A percentile compares a stretch with the other conserved stretches of the same genome.
phyloP scores from a whole-genome alignment of 2,329 filamentous ascomycete genomes.

The Microdochium bolleyi region DNA sequence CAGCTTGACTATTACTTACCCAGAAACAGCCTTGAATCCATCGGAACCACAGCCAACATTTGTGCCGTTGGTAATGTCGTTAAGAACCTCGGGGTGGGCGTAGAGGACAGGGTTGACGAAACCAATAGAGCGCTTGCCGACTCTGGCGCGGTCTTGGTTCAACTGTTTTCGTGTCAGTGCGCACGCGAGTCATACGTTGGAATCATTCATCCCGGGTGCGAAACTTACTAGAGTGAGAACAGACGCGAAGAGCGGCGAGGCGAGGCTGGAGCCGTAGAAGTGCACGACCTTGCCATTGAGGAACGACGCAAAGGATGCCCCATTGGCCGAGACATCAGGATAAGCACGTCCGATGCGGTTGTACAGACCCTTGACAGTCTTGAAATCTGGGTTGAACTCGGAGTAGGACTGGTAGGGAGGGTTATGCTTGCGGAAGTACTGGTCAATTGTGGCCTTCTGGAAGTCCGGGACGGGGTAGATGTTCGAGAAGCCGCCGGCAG shows the following conservation, averaged over 20 bases:
- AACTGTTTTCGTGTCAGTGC: constrained; percentile 6
- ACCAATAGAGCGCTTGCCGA: constrained; percentile 24
- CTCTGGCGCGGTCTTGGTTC: constrained; percentile 25
- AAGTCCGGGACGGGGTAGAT: constrained; percentile 30
- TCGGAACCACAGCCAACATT: constrained; percentile 17
- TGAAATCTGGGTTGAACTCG: constrained; percentile 1
- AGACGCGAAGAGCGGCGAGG: constrained; percentile 44
- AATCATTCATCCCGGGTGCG: neutral
- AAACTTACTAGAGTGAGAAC: constrained; percentile 41
- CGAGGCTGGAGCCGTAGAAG: constrained; percentile 25
- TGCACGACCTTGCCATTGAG: neutral
- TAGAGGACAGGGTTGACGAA: constrained; percentile 27
- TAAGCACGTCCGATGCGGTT: constrained; percentile 1
- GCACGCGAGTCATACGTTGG: neutral
- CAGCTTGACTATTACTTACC: constrained; percentile 1
- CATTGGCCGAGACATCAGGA: constrained; percentile 4
- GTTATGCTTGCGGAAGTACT: constrained; percentile 23
- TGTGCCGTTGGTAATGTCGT: constrained; percentile 15
- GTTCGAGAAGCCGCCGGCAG: constrained; percentile 34
- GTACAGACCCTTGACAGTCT: constrained; percentile 1
- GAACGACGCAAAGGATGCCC: neutral
- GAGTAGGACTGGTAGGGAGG: constrained; percentile 1
- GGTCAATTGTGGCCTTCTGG: constrained; percentile 26
- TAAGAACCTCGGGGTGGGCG: constrained; percentile 8
- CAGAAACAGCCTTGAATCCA: constrained; percentile 13